Conservation (phyloP, 1,139 yeast species). For the Yamadazyma spencermartinsiae region DNA sequence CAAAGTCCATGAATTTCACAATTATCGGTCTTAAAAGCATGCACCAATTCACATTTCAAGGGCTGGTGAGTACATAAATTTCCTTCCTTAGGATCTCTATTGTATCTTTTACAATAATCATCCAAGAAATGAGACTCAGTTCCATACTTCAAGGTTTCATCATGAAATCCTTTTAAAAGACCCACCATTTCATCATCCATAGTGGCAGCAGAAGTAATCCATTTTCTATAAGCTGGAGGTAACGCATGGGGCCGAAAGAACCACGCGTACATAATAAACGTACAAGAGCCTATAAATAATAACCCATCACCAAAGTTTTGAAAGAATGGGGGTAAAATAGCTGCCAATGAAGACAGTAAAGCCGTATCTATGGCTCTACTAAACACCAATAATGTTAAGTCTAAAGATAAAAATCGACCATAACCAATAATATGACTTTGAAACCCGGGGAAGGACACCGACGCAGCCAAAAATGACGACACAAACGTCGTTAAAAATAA, state of each 20-base stretch:
- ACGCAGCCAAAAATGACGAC: slow-evolving; percentile 30
- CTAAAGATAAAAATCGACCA: slow-evolving; percentile 33
- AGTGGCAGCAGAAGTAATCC: slow-evolving; percentile 45
- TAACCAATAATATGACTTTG: slow-evolving; percentile 32
- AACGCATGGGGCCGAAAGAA: slow-evolving; percentile 30
- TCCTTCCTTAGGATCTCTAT: slow-evolving; percentile 26
- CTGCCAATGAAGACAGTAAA: slow-evolving; percentile 25
- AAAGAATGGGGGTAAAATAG: slow-evolving; percentile 17
- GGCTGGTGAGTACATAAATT: slow-evolving; percentile 24
- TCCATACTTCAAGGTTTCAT: slow-evolving; percentile 29
- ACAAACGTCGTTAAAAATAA: slow-evolving; percentile 31
- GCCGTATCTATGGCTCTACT: slow-evolving; percentile 40
- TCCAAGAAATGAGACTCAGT: slow-evolving; percentile 22
- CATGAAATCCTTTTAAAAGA: slow-evolving; percentile 23
- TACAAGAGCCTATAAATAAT: slow-evolving; percentile 29
- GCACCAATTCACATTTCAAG: slow-evolving; percentile 31
- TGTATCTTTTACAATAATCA: slow-evolving; percentile 28
- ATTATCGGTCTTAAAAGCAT: slow-evolving; percentile 32
- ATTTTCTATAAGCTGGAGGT: slow-evolving; percentile 38
- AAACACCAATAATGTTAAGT: slow-evolving; percentile 34
- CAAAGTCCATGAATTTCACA: slow-evolving; percentile 42
- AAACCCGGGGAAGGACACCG: slow-evolving; percentile 27
- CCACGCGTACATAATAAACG: slow-evolving; percentile 39
- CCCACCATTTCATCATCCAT: slow-evolving; percentile 35
- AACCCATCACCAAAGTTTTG: slow-evolving; percentile 29